Base-by-base conservation (phyloP, 1,284 basidiomycete species). In the Malassezia nana region DNA sequence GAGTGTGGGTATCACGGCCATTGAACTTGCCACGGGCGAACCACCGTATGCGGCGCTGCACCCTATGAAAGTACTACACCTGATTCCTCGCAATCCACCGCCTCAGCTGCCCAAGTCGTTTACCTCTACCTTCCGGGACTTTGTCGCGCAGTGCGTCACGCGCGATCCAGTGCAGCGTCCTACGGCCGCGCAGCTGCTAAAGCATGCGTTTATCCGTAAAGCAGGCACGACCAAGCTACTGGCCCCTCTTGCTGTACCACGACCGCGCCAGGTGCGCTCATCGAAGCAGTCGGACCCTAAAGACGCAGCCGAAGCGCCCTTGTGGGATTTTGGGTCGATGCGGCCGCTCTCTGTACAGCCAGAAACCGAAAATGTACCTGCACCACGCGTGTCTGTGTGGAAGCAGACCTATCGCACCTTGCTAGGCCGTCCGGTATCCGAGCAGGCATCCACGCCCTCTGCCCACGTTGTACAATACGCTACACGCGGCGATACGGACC, bases 11-110 rank as follows among this genome's bases (percentile, higher is more conserved):
- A 98, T 98, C 73, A 96, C 92, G 4, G 89, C 90, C 10, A 95
- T 98, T 65, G 92, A 99, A 75, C 79, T 99, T 63, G 92, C 92
- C 1, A 90, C 87, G 76, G 92, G 92, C 35, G 91, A 96, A 71
- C 92, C 92, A 18, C 92, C 92, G 2, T 96, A 96, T 70, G 90
- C 92, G 1, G 90, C 95, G 65, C 77, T 96, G 41, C 94, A 99
- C 77, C 92, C 92, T 4, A 98, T 99, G 92, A 96, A 96, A 81
- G 58, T 95, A 16, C 80, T 98, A 29, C 98, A 98, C 79, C 79
- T 98, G 55, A 98, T 98, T 53, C 94, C 92, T 18, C 95, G 96
- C 79, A 96, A 96, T 70, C 83, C 87, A 3, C 94, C 92, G 2
- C 94, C 92, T 4, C 82, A 82, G 32, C 79, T 98, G 45, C 89